Percentiles rank a stretch among this genome's conserved stretches.
Evolutionary conservation across 169 alveolate genomes (phyloP).

Genomic region (Plasmodium adleri): DNA sequence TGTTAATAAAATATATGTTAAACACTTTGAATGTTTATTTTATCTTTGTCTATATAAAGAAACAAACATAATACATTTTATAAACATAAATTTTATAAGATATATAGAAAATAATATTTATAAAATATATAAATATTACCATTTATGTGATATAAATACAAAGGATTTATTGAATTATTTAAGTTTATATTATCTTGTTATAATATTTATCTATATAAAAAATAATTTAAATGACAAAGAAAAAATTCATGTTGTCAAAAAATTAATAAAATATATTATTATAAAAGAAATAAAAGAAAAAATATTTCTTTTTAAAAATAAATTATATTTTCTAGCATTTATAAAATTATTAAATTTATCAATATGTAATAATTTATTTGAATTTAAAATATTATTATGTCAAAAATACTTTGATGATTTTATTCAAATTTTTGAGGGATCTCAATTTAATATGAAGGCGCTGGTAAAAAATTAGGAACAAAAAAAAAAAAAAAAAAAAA

Average conservation of each 20-base stretch:
- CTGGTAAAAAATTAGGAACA: no score
- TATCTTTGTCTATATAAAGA: constrained; percentile 41
- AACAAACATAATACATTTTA: constrained; percentile 3
- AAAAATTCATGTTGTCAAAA: neutral
- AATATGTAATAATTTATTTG: constrained; percentile 27
- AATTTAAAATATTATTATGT: constrained; percentile 23
- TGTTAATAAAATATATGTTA: neutral
- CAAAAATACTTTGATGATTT: neutral
- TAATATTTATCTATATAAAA: constrained; percentile 32
- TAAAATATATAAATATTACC: constrained; percentile 6
- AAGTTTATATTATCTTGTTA: constrained; percentile 49
- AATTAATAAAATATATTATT: constrained; percentile 24
- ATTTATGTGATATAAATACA: constrained; percentile 11
- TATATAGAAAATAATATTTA: constrained; percentile 21
- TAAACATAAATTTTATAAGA: constrained; percentile 13
- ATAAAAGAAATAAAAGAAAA: constrained; percentile 31
- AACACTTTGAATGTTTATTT: constrained; percentile 33
- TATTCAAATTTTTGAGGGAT: no score
- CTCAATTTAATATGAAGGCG: no score
- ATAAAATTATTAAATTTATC: constrained; percentile 45
- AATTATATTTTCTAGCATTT: constrained; percentile 34
- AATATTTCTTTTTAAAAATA: constrained; percentile 41
- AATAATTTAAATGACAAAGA: constrained; percentile 1
- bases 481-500: no score
- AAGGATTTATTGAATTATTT: constrained; percentile 17